phyloP scores from a whole-genome alignment of 805 yeast genomes.

The Lipomyces anomalus region DNA sequence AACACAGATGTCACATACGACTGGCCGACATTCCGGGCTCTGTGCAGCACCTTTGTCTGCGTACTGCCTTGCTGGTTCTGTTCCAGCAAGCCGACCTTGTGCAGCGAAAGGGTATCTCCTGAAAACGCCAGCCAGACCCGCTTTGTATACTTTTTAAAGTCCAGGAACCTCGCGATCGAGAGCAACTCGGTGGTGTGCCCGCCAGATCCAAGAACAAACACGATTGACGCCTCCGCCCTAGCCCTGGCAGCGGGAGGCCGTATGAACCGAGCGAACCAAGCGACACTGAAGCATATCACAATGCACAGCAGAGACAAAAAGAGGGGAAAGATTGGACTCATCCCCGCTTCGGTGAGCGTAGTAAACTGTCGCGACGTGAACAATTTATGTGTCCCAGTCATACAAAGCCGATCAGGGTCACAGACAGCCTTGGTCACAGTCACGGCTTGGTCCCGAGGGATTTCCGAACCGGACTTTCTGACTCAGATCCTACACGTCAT shows the following conservation, averaged over 20 bases:
- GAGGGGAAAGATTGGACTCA: not conserved
- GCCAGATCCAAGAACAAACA: constrained; percentile 3
- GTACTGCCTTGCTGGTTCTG: not conserved
- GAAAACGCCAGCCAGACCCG: constrained; percentile 40
- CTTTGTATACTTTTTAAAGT: constrained; percentile 26
- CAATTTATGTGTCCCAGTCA: too few species aligned
- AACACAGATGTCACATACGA: constrained; percentile 41
- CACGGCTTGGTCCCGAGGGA: too few species aligned
- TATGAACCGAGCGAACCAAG: constrained; percentile 30
- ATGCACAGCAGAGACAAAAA: constrained; percentile 2
- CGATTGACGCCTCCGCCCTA: constrained; percentile 2
- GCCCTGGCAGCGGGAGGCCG: constrained; percentile 89
- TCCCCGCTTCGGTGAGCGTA: not conserved
- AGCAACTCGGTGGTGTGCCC: constrained; percentile 42
- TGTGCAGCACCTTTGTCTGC: constrained; percentile 37
- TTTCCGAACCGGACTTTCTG: too few species aligned
- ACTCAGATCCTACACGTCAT: too few species aligned
- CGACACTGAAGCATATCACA: constrained; percentile 3
- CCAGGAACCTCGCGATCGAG: constrained; percentile 47
- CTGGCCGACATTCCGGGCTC: constrained; percentile 64
- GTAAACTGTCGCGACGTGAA: not conserved
- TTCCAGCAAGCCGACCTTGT: constrained; percentile 29
- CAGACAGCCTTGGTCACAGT: not conserved
- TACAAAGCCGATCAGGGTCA: not conserved
- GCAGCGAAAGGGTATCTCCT: constrained; percentile 48